These are phyloP conservation scores for Glycine latifolia DNA, from an alignment of 306 rosid species.

Conservation along the genomic window DNA sequence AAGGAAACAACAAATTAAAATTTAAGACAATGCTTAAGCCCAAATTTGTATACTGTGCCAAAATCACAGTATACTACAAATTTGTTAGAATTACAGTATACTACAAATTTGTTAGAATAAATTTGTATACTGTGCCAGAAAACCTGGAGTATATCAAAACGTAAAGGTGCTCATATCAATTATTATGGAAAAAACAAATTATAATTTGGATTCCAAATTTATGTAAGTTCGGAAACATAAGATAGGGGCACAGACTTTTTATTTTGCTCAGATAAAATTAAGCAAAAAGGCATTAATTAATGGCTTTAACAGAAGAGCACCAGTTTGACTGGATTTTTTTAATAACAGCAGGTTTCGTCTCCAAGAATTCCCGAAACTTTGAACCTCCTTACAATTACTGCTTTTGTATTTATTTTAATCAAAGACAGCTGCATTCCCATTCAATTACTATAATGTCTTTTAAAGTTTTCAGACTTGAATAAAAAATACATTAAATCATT, in stretches of 20 bases:
- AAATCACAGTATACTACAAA: too few species aligned
- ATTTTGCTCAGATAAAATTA: constrained; percentile 39
- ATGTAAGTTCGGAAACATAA: constrained; percentile 54
- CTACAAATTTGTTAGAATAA: too few species aligned
- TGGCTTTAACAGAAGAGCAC: constrained; percentile 62
- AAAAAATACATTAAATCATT: not conserved
- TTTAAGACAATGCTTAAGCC: too few species aligned
- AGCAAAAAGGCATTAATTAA: constrained; percentile 45
- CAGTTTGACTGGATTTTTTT: constrained; percentile 64
- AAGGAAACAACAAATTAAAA: too few species aligned
- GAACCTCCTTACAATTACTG: constrained; percentile 42
- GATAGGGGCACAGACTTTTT: constrained; percentile 49
- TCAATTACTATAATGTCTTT: constrained; percentile 50
- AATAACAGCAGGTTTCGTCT: constrained; percentile 40
- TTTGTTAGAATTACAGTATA: too few species aligned
- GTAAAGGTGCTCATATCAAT: constrained; percentile 26
- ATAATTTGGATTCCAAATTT: constrained; percentile 36
- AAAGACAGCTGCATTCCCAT: not conserved
- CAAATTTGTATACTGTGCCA: too few species aligned
- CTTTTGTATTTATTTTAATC: constrained; percentile 16
- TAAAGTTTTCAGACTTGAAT: not conserved
- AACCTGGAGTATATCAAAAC: not conserved
- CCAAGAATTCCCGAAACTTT: constrained; percentile 47
- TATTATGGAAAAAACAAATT: constrained; percentile 27
- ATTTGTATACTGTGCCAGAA: constrained; percentile 6